These are phyloP conservation scores for Schoenoplectus tabernaemontani DNA, from an alignment of 202 grass and related monocot genomes.

Conservation along the genomic window DNA sequence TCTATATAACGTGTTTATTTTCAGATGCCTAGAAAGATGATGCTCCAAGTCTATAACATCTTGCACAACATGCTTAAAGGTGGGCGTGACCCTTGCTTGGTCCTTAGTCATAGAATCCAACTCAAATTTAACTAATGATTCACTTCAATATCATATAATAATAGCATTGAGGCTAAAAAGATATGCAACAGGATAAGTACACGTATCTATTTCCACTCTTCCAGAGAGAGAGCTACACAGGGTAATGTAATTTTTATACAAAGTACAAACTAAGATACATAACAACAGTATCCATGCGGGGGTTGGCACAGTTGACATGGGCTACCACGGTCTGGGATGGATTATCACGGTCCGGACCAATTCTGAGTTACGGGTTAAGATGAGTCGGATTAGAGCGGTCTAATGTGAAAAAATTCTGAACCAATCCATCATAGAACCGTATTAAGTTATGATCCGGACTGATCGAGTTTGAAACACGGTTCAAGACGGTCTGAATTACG, in stretches of 20 bases:
- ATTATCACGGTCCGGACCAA: too few species aligned
- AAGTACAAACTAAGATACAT: neutral
- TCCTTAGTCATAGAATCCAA: constrained; percentile 6
- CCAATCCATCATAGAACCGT: too few species aligned
- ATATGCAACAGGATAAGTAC: neutral
- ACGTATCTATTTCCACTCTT: neutral
- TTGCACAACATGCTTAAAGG: constrained; percentile 85
- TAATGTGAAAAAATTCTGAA: too few species aligned
- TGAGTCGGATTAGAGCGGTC: too few species aligned
- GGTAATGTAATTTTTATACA: neutral
- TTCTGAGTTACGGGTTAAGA: too few species aligned
- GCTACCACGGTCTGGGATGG: too few species aligned
- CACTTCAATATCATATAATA: neutral
- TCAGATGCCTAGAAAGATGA: constrained; percentile 99
- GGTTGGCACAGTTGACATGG: too few species aligned
- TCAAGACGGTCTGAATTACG: too few species aligned
- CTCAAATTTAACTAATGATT: neutral
- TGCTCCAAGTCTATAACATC: constrained; percentile 92
- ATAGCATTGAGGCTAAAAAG: neutral
- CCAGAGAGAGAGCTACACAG: neutral
- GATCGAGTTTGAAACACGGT: too few species aligned
- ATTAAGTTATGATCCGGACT: too few species aligned
- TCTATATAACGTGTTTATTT: constrained; percentile 19
- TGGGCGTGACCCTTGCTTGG: constrained; percentile 49
- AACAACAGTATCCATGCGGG: too few species aligned